Percentiles rank a stretch among this genome's conserved stretches.
phyloP scores from a whole-genome alignment of 2,329 filamentous ascomycete genomes.

The Fonsecaea erecta region DNA sequence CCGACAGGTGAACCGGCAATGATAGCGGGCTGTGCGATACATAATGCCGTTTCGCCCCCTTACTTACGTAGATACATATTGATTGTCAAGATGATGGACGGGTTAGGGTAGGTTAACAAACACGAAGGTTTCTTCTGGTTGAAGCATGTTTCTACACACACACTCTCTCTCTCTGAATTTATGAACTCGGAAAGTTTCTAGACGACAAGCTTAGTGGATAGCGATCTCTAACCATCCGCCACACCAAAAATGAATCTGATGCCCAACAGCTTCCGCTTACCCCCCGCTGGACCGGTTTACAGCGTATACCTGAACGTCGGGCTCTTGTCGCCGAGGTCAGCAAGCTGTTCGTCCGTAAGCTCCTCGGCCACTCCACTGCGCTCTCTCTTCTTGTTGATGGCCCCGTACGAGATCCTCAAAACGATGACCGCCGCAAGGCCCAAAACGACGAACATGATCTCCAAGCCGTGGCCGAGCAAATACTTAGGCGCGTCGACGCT shows the following conservation, averaged over 20 bases:
- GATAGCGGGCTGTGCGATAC: too few relatives aligned
- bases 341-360: constrained; percentile 60
- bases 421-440: constrained; percentile 53
- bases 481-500: constrained; percentile 55
- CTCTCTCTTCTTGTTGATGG: constrained; percentile 64
- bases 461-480: constrained; percentile 56
- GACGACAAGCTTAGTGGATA: background rate
- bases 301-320: constrained; percentile 67
- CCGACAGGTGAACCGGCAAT: too few relatives aligned
- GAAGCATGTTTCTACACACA: too few relatives aligned
- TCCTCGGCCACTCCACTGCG: constrained; percentile 47
- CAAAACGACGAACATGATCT: constrained; percentile 55
- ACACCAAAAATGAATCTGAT: background rate
- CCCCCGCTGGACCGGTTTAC: constrained; percentile 34
- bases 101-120: too few relatives aligned
- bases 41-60: too few relatives aligned
- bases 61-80: too few relatives aligned
- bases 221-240: background rate
- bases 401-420: constrained; percentile 57
- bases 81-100: too few relatives aligned
- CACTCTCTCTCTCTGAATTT: background rate
- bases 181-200: too few relatives aligned
- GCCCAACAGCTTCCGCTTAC: background rate
- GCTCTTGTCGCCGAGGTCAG: constrained; percentile 64
- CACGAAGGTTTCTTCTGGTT: too few relatives aligned